A percentile compares a stretch with the other conserved stretches of the same genome.
Conservation (phyloP, 2,329 filamentous ascomycete species). For the Didymella pomorum region DNA sequence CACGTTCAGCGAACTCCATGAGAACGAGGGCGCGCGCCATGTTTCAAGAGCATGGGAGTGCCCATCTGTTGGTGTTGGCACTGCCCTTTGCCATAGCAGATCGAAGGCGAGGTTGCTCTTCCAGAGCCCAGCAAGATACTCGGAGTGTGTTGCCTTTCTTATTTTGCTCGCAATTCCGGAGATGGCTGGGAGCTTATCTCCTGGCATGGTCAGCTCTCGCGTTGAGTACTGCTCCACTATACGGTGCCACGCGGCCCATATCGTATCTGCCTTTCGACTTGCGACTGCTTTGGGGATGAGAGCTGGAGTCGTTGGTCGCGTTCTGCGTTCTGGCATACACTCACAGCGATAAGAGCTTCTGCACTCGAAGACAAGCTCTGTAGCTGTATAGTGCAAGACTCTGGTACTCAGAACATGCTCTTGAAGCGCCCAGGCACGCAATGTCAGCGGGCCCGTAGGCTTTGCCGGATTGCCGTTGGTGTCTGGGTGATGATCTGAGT, state of each 20-base stretch:
- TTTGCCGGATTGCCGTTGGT: constrained; percentile 34
- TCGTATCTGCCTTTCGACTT: constrained; percentile 28
- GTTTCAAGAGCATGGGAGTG: constrained; percentile 26
- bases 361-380: constrained; percentile 48
- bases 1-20: constrained; percentile 44
- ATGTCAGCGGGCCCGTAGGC: constrained; percentile 36
- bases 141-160: constrained; percentile 37
- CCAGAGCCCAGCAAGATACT: constrained; percentile 48
- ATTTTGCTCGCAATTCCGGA: constrained; percentile 48
- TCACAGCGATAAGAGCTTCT: constrained; percentile 46
- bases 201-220: constrained; percentile 37
- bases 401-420: constrained; percentile 46
- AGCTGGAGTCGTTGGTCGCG: constrained; percentile 40
- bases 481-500: constrained; percentile 40
- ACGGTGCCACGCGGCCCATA: constrained; percentile 45
- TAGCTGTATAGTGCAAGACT: constrained; percentile 44
- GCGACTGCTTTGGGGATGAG: constrained; percentile 45
- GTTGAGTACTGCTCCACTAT: constrained; percentile 43
- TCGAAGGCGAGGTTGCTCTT: constrained; percentile 41
- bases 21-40: constrained; percentile 44
- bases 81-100: constrained; percentile 39
- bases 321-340: constrained; percentile 39
- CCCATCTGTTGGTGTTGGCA: constrained; percentile 8
- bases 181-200: constrained; percentile 45
- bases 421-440: constrained; percentile 45